Evolutionary conservation across 371 early-diverging fungal species (phyloP), one percentile per base, ranked within the genome.

Genomic region (Funneliformis caledonium): DNA sequence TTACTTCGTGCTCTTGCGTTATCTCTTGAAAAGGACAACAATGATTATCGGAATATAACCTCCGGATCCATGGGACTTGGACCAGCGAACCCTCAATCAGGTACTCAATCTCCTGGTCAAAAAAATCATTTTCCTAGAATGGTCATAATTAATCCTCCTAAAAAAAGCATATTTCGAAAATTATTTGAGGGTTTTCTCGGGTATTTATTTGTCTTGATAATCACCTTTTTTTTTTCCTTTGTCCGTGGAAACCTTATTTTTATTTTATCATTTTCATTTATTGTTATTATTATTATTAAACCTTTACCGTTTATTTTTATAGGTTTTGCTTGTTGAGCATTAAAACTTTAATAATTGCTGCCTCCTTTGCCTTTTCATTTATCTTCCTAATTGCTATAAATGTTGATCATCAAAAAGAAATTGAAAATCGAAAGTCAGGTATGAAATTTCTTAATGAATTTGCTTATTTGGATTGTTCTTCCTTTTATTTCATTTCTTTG

Each of bases 371-470:
- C 56, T 69, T 69, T 43, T 19, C 45, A n/a, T 43, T 43, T 19
- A 22, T 22, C 19, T 69, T 69, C n/a, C 70, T 37, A 69, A n/a
- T 16, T 14, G 19, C 42, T 43, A 14, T 69, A 19, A 69, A 69
- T 10, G 22, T 16, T 43, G 56, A 56, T 56, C 56, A 56, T 19
- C 56, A 56, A 56, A 56, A 56, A 56, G 70, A 69, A 43, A 12
- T 69, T 69, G 70, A 45, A 69, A 69, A 14, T n/a, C 7, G n/a
- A 12, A n/a, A 19, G 11, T n/a, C 70, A 69, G 70, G 70, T 69
- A 43, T 43, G 33, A 31, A 31, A 31, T 9, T 9, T 26, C 11
- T 65, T 31, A 14, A 9, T 11, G 14, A 5, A 31, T 65, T 26
- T 26, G 26, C 26, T 45, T 69, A n/a, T 69, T 42, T n/a, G 10